Base-by-base conservation (phyloP, 2,329 filamentous ascomycete genomes). In the Chaetomiaceae sp. region DNA sequence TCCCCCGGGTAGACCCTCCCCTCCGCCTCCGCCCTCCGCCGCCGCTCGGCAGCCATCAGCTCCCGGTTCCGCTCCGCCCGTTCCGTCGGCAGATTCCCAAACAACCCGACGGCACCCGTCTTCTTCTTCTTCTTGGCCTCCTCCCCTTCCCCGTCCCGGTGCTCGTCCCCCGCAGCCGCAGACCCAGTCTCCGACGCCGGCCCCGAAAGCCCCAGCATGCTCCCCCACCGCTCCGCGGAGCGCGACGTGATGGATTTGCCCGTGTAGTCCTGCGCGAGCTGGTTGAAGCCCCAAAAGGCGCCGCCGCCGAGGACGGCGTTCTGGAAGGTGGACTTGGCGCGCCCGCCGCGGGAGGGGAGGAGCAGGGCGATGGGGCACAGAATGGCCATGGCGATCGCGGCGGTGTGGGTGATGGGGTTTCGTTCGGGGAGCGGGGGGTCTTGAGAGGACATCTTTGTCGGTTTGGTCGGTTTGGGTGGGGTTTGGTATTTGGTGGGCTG, bases 181-280 rank as follows among this genome's bases (percentile, higher is more conserved):
- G 37, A 40, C 13, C 5, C 4, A 34, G 11, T 7, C 16, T 20
- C 5, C 11, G 20, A 8, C 20, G 37, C 6, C 4, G 16, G 4
- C 5, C 18, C 2, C 0, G 25, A 23, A 3, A 55, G 21, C 21
- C 37, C 33, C 37, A 81, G 67, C 38, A 82, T 68, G 14, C 70
- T 71, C 23, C 62, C 62, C 58, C 74, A 61, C 49, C 77, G 75
- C 56, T 62, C 67, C 53, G 66, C 66, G 56, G 79, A 72, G 8
- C 79, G 78, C 57, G 69, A 62, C 61, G 73, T 69, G 54, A 82
- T 73, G 25, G 78, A 80, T 45, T 71, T 71, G 46, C 80, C 80
- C 13, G 74, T 81, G 68, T 77, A 82, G 67, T 81, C 78, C 67
- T 76, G 73, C 44, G 72, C 72, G 36, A 84, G 75, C 66, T 79